Evolutionary conservation across 768 basidiomycete genomes (phyloP).

Genomic region (Scleroderma bovista): DNA sequence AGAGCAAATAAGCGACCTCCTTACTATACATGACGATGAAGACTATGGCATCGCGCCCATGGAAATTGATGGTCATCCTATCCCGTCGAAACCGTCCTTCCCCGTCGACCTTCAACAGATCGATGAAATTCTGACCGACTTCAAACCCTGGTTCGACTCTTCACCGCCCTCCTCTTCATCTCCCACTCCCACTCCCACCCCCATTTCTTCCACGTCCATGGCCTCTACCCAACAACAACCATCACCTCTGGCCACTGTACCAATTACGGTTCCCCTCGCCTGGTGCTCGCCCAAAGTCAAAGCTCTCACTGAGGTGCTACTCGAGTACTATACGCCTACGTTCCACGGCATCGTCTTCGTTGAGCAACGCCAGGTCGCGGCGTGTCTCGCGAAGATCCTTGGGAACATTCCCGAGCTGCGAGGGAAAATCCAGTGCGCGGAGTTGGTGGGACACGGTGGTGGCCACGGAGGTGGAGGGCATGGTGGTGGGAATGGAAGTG

Average conservation of each 20-base stretch:
- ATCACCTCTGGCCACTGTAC: conserved; percentile 15
- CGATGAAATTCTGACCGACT: conserved; percentile 43
- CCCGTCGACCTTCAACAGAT: conserved; percentile 44
- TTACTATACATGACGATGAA: conserved; percentile 7
- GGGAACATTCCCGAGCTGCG: conserved; percentile 52
- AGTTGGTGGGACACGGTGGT: conserved; percentile 68
- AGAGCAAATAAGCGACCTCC: conserved; percentile 11
- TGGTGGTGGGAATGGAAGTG: conserved; percentile 17
- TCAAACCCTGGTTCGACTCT: conserved; percentile 34
- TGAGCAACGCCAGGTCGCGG: conserved; percentile 76
- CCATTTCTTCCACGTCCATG: conserved; percentile 9
- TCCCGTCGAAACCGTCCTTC: conserved; percentile 14
- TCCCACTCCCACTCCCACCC: not conserved
- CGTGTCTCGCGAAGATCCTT: conserved; percentile 61
- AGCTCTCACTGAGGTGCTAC: conserved; percentile 55
- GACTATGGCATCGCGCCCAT: conserved; percentile 11
- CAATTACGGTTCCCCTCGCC: conserved; percentile 40
- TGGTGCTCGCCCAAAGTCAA: conserved; percentile 76
- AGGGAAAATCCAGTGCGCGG: conserved; percentile 52
- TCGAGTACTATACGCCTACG: conserved; percentile 42
- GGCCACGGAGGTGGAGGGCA: conserved; percentile 35
- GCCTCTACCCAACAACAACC: not conserved
- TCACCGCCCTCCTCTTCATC: conserved; percentile 11
- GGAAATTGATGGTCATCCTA: conserved; percentile 23
- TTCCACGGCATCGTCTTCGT: conserved; percentile 89